Conservation (phyloP, 2,329 filamentous ascomycete species). For the Endocalyx cinctus region DNA sequence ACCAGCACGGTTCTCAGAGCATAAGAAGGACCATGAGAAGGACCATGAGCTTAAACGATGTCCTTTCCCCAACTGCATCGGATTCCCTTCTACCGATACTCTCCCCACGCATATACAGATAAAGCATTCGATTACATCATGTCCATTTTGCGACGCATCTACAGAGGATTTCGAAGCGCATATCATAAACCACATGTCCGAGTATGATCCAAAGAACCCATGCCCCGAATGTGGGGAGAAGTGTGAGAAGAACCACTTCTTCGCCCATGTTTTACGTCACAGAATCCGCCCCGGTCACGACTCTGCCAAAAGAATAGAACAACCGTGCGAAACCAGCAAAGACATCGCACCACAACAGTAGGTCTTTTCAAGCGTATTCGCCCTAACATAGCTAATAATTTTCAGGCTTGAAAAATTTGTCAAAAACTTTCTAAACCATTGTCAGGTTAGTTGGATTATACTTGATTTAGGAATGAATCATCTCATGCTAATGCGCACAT, state of each 20-base stretch:
- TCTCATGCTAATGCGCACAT: background rate
- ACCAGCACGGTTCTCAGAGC: slow-evolving; percentile 1
- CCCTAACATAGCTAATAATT: background rate
- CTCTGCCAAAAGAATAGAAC: background rate
- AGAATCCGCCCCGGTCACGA: slow-evolving; percentile 2
- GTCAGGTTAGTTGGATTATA: background rate
- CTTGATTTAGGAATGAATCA: background rate
- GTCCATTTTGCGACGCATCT: slow-evolving; percentile 1
- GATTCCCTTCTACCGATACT: background rate
- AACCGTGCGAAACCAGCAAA: background rate
- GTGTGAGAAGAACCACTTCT: background rate
- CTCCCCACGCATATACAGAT: background rate
- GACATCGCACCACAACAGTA: no score
- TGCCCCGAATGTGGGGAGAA: slow-evolving; percentile 1
- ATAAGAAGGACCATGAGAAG: slow-evolving; percentile 1
- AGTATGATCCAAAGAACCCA: background rate
- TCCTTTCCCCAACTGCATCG: background rate
- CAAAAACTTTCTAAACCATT: background rate
- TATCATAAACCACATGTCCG: background rate
- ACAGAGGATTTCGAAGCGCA: background rate
- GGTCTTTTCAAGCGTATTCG: no score
- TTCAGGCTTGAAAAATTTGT: slow-evolving; percentile 1
- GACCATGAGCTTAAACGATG: background rate
- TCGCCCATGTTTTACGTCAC: slow-evolving; percentile 1
- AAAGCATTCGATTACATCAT: slow-evolving; percentile 1